Evolutionary conservation across 345 rosid species (phyloP), one percentile per base, ranked within the genome.

Genomic region (Camelina laxa): DNA sequence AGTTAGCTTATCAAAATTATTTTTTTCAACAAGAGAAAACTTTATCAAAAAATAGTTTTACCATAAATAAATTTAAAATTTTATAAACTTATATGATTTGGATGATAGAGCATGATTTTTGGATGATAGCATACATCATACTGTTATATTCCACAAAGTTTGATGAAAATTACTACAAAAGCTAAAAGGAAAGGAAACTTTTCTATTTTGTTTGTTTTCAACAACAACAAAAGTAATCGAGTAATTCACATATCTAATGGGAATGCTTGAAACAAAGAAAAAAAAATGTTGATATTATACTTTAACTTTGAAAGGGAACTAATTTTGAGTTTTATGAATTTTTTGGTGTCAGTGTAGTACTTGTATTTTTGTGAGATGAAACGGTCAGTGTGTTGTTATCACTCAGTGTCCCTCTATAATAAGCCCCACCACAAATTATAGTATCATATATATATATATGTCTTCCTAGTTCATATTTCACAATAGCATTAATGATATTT

Each of bases 351-450:
- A 72, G 77, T 45, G 56, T 56, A 36, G 47, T 56, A 47, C 41
- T 56, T 65, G 77, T 73, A 72, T 65, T 47, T 45, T 16, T 55
- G 50, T 57, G 58, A 21, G 72, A 45, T 65, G 65, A 65, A 56
- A 65, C 77, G 59, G 72, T 65, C 65, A 56, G 65, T 74, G 64
- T 73, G 70, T 65, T 65, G 71, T 73, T 19, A 65, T 73, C 71
- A 55, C 65, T 39, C 42, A 38, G 14, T 38, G 42, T 38, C 42
- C 42, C 42, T 10, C 42, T 3, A 38, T 2, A 10, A 38, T 38
- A 11, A 38, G 13, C 13, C 41, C 41, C 12, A 38, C 41, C 13
- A 38, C 13, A 38, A 38, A 38, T 38, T 38, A 38, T 38, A 38
- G 4, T 1, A 3, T 38, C 4, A 10, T 10, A n/a, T 3, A 0